Evolutionary conservation across 2,329 filamentous ascomycete species (phyloP).

Genomic region (Tolypocladium nubicola): DNA sequence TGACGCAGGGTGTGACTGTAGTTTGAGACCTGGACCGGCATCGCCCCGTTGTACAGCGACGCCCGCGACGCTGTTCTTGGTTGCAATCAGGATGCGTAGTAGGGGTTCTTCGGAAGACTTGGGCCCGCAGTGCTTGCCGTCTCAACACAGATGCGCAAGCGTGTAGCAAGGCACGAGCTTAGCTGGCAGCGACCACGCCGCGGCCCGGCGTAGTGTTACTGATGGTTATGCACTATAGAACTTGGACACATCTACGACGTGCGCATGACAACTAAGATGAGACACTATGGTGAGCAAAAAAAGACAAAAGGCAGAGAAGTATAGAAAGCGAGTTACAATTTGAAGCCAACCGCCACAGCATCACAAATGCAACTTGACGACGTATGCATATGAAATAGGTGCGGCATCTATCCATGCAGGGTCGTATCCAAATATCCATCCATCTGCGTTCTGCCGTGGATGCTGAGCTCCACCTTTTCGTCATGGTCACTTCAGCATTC

Average conservation of each 20-base stretch:
- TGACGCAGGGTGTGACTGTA: conserved; percentile 20
- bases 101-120: not conserved
- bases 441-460: not conserved
- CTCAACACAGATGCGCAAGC: not conserved
- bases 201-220: not conserved
- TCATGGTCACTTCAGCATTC: not conserved
- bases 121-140: not conserved
- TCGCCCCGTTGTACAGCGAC: conserved; percentile 60
- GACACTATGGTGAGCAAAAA: not conserved
- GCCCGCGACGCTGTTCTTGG: conserved; percentile 52
- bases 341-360: not conserved
- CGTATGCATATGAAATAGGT: not conserved
- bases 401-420: not conserved
- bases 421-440: not conserved
- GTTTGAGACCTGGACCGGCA: conserved; percentile 80
- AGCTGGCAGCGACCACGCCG: not conserved
- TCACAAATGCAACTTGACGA: not conserved
- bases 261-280: too few species aligned
- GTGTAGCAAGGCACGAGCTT: not conserved
- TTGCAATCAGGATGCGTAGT: not conserved
- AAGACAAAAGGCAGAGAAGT: not conserved
- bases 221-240: not conserved
- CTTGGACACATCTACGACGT: not conserved
- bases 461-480: not conserved
- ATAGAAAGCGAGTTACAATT: not conserved